Conservation (phyloP, 305 asterid species). For the Caryopteris hybrid region DNA sequence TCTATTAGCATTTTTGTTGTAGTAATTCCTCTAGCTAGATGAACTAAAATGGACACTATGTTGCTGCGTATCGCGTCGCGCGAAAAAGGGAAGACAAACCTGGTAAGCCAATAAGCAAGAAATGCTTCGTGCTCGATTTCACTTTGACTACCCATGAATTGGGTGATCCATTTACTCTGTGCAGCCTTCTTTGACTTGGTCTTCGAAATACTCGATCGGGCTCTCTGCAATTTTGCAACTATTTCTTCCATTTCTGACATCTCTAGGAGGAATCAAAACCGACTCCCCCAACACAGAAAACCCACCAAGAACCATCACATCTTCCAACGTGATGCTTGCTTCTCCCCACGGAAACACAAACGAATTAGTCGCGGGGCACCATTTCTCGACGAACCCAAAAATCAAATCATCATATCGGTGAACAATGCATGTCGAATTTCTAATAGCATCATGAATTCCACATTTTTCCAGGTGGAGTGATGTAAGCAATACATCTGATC, state of each 20-base stretch:
- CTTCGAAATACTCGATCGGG: neutral
- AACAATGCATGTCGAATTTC: slow-evolving; percentile 14
- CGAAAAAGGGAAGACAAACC: slow-evolving; percentile 28
- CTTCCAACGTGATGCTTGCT: slow-evolving; percentile 35
- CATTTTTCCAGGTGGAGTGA: slow-evolving; percentile 27
- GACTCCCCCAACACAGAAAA: slow-evolving; percentile 30
- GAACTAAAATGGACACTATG: slow-evolving; percentile 29
- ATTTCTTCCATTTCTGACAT: neutral
- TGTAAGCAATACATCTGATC: slow-evolving; percentile 16
- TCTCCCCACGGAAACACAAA: slow-evolving; percentile 48
- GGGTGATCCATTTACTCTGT: slow-evolving; percentile 19
- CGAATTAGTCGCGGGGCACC: slow-evolving; percentile 30
- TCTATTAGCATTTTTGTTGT: too few species aligned
- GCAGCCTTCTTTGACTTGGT: neutral
- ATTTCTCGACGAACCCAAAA: slow-evolving; percentile 24
- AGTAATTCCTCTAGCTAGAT: slow-evolving; percentile 30
- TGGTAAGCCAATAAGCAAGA: slow-evolving; percentile 36
- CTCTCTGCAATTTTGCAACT: neutral
- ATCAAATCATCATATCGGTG: slow-evolving; percentile 16
- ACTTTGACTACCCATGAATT: slow-evolving; percentile 24
- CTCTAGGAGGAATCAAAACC: neutral
- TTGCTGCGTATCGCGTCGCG: neutral
- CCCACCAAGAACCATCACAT: slow-evolving; percentile 32
- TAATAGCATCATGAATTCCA: slow-evolving; percentile 34
- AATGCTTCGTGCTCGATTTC: slow-evolving; percentile 45